phyloP scores from a whole-genome alignment of 2,329 filamentous ascomycete genomes.

The Neospermospora avenae region DNA sequence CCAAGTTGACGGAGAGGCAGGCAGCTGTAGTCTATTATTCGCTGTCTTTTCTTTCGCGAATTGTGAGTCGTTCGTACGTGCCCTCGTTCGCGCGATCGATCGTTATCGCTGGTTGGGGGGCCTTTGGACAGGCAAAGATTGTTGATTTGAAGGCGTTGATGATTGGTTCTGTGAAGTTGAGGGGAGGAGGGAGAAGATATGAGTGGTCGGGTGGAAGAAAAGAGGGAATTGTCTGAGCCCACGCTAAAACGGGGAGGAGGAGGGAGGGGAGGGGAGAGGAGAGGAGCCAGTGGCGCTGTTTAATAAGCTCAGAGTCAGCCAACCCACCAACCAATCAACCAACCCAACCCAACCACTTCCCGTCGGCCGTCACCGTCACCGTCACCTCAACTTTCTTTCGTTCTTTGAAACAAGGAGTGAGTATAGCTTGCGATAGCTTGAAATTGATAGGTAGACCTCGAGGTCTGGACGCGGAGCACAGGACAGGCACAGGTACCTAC shows the following conservation, averaged over 20 bases:
- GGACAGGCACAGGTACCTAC: too few species aligned
- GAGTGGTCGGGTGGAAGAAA: constrained; percentile 17
- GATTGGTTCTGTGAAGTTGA: constrained; percentile 27
- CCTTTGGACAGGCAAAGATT: constrained; percentile 15
- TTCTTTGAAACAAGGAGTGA: too few species aligned
- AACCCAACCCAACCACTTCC: too few species aligned
- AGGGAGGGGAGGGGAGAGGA: background rate
- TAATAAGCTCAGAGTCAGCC: background rate
- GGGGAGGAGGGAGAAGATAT: constrained; percentile 16
- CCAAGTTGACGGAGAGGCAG: background rate
- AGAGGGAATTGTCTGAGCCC: background rate
- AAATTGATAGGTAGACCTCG: too few species aligned
- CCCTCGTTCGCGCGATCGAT: constrained; percentile 1
- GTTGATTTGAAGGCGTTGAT: constrained; percentile 23
- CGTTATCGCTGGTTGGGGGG: constrained; percentile 19
- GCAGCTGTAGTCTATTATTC: background rate
- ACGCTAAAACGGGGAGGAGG: background rate
- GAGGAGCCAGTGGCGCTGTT: background rate
- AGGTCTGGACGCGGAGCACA: too few species aligned
- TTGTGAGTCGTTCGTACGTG: background rate
- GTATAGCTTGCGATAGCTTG: too few species aligned
- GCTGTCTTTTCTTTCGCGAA: constrained; percentile 10
- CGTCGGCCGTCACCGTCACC: too few species aligned
- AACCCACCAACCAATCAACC: background rate
- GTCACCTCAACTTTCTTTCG: too few species aligned